Percentiles rank a stretch among this genome's conserved stretches.
These are phyloP conservation scores for Fistulifera solaris DNA, from an alignment of 108 stramenopile species.

Conservation along the genomic window DNA sequence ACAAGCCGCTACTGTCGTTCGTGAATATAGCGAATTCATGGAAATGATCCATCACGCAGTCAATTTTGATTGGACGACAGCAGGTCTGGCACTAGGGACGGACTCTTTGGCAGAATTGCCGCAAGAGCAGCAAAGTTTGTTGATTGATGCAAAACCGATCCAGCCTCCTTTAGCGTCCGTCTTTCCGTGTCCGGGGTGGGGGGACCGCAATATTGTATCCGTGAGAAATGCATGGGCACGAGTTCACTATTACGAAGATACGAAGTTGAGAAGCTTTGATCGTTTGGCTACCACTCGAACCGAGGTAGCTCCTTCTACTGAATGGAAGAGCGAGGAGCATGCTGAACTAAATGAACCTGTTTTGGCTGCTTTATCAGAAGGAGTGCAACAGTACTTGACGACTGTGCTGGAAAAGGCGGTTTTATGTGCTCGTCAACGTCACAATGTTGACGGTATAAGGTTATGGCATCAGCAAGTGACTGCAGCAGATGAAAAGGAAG, in stretches of 20 bases:
- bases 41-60: slow-evolving; percentile 68
- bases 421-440: slow-evolving; percentile 58
- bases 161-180: slow-evolving; percentile 3
- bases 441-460: slow-evolving; percentile 75
- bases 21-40: slow-evolving; percentile 64
- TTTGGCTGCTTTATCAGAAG: slow-evolving; percentile 64
- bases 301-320: slow-evolving; percentile 14
- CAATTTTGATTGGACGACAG: slow-evolving; percentile 42
- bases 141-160: slow-evolving; percentile 37
- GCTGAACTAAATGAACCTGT: slow-evolving; percentile 55
- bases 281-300: slow-evolving; percentile 1
- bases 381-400: slow-evolving; percentile 55
- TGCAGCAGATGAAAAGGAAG: slow-evolving; percentile 3
- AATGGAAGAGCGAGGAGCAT: slow-evolving; percentile 63
- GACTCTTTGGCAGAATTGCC: slow-evolving; percentile 17
- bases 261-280: slow-evolving; percentile 3
- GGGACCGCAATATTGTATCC: slow-evolving; percentile 48
- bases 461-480: slow-evolving; percentile 59
- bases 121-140: slow-evolving; percentile 49
- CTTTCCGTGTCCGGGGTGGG: slow-evolving; percentile 45
- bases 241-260: slow-evolving; percentile 47
- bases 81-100: slow-evolving; percentile 33
- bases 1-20: not conserved
- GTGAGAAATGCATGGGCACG: slow-evolving; percentile 61
- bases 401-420: slow-evolving; percentile 55